Percentiles rank a stretch among this genome's conserved stretches.
Evolutionary conservation across 148 eudicot genomes (phyloP).

Genomic region (Gaultheria prostrata): DNA sequence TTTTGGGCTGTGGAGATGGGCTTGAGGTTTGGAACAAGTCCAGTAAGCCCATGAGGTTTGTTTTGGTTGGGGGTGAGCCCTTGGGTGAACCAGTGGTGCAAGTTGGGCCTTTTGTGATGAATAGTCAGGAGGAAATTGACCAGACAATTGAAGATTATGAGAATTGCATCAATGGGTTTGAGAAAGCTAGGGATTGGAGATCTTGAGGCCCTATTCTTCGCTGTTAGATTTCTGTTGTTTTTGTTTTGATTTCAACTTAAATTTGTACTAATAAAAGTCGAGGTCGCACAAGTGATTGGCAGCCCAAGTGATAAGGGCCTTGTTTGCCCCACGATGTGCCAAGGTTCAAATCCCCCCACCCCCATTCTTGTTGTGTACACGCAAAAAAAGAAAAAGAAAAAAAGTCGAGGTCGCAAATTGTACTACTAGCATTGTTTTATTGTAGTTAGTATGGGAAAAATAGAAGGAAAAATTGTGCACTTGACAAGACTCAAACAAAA

Average conservation of each 20-base stretch:
- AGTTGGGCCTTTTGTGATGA: conserved; percentile 88
- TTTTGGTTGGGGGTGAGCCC: conserved; percentile 84
- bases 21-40: conserved; percentile 61
- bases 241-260: neutral
- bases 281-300: no score
- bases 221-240: neutral
- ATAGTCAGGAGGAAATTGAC: conserved; percentile 76
- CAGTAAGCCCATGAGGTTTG: conserved; percentile 41
- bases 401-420: neutral
- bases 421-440: neutral
- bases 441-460: neutral
- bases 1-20: conserved; percentile 67
- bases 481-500: neutral
- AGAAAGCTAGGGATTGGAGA: conserved; percentile 74
- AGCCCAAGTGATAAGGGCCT: no score
- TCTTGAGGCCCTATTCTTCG: conserved; percentile 37
- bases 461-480: neutral
- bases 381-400: no score
- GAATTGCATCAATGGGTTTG: conserved; percentile 73
- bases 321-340: no score
- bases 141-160: conserved; percentile 75
- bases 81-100: conserved; percentile 75
- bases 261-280: neutral
- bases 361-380: no score
- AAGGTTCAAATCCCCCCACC: no score